Evolutionary conservation across 2,329 filamentous ascomycete species (phyloP), one percentile per base, ranked within the genome.

Genomic region (Allantophomopsis lycopodina): DNA sequence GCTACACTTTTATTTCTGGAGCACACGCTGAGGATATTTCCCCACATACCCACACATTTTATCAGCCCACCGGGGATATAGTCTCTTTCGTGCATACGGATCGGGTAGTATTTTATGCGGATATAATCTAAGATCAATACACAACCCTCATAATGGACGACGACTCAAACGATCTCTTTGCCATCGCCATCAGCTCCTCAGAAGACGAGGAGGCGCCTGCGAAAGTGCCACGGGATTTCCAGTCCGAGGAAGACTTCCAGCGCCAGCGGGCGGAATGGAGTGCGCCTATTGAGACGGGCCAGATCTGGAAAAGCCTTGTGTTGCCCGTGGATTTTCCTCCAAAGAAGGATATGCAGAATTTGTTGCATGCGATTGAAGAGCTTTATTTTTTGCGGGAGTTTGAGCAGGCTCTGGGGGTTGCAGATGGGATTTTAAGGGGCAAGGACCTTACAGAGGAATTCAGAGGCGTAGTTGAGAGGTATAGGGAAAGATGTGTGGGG

Each of bases 101-200:
- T 4, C 11, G 11, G 7, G 23, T 8, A 28, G 23, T 28, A 28
- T 28, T 3, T 28, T 28, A 8, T 28, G 23, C 10, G 7, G 18
- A 20, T 7, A 20, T 7, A 20, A 20, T 20, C 4, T 20, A 20
- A 7, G 18, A 4, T 20, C 18, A 20, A 7, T 7, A 20, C 18
- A 20, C 7, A 7, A 20, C 18, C 8, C 23, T 28, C 23, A 28
- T 8, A 28, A 58, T 53, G 51, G 58, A 57, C 40, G 54, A 59
- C 38, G 53, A 57, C 31, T 49, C 56, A 31, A 48, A 59, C 11
- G 60, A 58, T 20, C 60, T 66, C 39, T 56, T 68, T 40, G 52
- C 52, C 46, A 66, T 69, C 43, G 55, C 60, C 17, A 51, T 67
- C 40, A 60, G 58, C 31, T 61, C 63, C 37, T 60, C 56, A 8